Evolutionary conservation across 2,329 filamentous ascomycete genomes (phyloP).

Genomic region (Alternaria sp.): DNA sequence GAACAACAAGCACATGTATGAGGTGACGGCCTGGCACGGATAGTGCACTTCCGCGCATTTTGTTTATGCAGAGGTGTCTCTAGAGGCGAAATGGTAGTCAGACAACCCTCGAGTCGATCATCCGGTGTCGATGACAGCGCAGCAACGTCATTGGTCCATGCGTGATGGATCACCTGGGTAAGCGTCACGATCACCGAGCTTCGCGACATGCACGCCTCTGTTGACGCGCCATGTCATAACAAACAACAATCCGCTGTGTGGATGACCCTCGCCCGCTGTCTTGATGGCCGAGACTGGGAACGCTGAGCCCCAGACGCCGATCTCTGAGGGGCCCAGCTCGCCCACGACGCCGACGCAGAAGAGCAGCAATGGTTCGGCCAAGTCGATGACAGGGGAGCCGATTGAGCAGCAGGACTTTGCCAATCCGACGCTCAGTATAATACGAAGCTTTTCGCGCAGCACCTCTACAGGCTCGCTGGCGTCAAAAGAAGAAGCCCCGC

Average conservation of each 20-base stretch:
- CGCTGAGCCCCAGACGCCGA: slow-evolving; percentile 33
- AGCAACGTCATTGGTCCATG: slow-evolving; percentile 24
- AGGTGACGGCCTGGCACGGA: not conserved
- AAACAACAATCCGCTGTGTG: slow-evolving; percentile 15
- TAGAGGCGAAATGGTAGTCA: not conserved
- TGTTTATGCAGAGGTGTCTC: not conserved
- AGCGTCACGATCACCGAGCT: slow-evolving; percentile 16
- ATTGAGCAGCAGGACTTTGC: slow-evolving; percentile 43
- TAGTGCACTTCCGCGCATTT: not conserved
- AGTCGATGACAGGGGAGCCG: slow-evolving; percentile 23
- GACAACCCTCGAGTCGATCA: not conserved
- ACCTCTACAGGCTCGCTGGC: slow-evolving; percentile 37
- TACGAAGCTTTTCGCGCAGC: slow-evolving; percentile 36
- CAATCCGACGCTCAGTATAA: slow-evolving; percentile 46
- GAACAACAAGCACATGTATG: not conserved
- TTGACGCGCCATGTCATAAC: slow-evolving; percentile 13
- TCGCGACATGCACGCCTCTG: slow-evolving; percentile 6
- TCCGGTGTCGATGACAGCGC: slow-evolving; percentile 1
- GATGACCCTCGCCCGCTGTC: slow-evolving; percentile 28
- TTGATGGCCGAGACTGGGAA: slow-evolving; percentile 42
- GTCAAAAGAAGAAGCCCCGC: slow-evolving; percentile 58
- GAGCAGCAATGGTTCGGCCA: slow-evolving; percentile 40
- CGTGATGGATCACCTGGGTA: slow-evolving; percentile 12
- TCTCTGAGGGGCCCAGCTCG: slow-evolving; percentile 23
- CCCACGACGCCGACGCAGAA: slow-evolving; percentile 48